Conservation (phyloP, 192 early-diverging fungal genomes). For the Podila horticola region DNA sequence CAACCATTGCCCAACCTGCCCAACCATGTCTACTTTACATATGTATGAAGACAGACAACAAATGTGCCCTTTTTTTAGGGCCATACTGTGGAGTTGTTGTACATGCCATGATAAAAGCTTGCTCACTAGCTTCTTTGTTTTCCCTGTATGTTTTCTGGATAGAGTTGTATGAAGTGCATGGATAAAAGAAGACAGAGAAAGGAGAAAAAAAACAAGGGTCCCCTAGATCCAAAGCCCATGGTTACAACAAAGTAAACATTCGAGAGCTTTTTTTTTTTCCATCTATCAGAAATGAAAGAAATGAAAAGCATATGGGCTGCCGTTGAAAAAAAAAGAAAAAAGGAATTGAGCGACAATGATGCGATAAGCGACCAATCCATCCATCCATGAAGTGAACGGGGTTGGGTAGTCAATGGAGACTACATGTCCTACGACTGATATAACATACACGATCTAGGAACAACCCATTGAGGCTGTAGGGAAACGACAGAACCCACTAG, state of each 20-base stretch:
- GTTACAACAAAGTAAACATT: background rate
- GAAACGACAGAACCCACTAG: no score
- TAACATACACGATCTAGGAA: no score
- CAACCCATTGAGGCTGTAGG: no score
- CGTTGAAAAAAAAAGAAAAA: background rate
- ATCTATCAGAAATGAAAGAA: background rate
- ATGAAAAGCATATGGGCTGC: background rate
- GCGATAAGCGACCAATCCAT: no score
- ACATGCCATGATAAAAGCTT: background rate
- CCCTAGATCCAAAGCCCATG: background rate
- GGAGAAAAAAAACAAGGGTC: background rate
- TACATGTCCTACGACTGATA: no score
- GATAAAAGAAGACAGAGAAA: background rate
- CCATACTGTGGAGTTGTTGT: background rate
- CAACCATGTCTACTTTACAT: background rate
- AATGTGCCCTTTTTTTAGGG: no score
- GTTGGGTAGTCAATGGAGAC: no score
- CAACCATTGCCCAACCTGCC: no score
- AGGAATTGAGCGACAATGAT: background rate
- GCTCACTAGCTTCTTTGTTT: background rate
- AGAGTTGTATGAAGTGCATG: conserved; percentile 5
- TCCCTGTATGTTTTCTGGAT: background rate
- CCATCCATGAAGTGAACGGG: no score
- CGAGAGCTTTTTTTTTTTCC: no score
- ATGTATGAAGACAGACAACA: background rate